Evolutionary conservation across 352 stramenopile species (phyloP), one percentile per base, ranked within the genome.

Genomic region (Phytophthora brassicae): DNA sequence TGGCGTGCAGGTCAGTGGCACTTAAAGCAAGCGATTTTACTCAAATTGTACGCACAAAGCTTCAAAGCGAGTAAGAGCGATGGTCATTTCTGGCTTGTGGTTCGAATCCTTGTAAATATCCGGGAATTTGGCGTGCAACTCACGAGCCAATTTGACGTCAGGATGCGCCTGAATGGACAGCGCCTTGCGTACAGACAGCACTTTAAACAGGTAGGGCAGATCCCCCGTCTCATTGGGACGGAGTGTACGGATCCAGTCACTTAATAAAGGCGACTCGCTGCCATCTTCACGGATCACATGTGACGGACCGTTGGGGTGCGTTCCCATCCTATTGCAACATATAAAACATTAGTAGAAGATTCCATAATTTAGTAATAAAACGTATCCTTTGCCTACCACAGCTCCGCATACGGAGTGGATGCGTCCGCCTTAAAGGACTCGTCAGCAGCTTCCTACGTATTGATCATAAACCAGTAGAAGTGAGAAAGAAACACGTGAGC

Each of bases 1-100:
- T 86, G 7, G 66, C 70, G 45, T 97, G 89, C 45, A 98, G 50
- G 48, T 56, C 7, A 75, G 9, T 57, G 31, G 54, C 39, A 50
- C 24, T 14, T 53, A 19, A 51, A 50, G 41, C 12, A 43, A 50
- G 3, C 22, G 42, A 38, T 44, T 43, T 33, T n/a, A 43, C 36
- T 13, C 23, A 49, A 24, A 38, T 13, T 43, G 22, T 17, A 79
- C 82, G 53, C 68, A 95, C 86, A 95, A 60, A 22, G 96, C 97
- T 74, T 99, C 94, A 56, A 99, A 99, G 29, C 69, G 81, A 47
- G 94, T 99, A 35, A 99, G 72, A 1, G 97, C 97, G 65, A 99
- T 98, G 13, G 96, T 94, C 94, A 99, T 99, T 72, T 99, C 98
- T 1, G 98, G 98, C 72, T 99, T 99, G 81, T 99, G 97, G 73